Percentiles rank a stretch among this genome's conserved stretches.
Evolutionary conservation across 495 filamentous ascomycete genomes (phyloP).

Genomic region (Baudoinia panamericana): DNA sequence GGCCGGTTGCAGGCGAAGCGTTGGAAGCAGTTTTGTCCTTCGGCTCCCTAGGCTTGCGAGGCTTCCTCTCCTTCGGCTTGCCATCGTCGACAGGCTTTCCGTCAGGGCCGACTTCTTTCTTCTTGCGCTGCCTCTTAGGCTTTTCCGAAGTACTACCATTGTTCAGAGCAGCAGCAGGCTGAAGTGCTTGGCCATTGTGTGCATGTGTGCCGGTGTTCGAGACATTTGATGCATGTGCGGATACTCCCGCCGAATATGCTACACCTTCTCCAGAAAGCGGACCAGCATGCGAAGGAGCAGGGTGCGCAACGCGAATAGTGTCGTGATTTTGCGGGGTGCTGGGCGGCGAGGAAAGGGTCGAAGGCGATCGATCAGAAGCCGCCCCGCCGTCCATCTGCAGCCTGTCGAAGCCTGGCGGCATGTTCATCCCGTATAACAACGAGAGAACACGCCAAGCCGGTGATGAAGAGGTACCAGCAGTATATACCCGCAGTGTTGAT

Average conservation of each 20-base stretch:
- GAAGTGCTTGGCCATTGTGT: too few relatives aligned
- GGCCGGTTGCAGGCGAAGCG: constrained; percentile 36
- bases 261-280: constrained; percentile 12
- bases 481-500: neutral
- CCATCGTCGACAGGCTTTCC: constrained; percentile 28
- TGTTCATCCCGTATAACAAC: neutral
- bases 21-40: constrained; percentile 39
- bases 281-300: neutral
- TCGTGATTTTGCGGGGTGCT: constrained; percentile 15
- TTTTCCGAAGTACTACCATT: constrained; percentile 15
- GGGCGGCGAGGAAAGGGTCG: constrained; percentile 21
- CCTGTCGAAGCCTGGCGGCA: constrained; percentile 4
- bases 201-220: too few relatives aligned
- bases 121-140: constrained; percentile 17
- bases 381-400: constrained; percentile 5
- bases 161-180: constrained; percentile 2
- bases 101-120: constrained; percentile 27
- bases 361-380: constrained; percentile 12
- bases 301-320: constrained; percentile 14
- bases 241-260: constrained; percentile 6
- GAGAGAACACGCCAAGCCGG: constrained; percentile 12
- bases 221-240: constrained; percentile 8
- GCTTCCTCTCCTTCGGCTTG: constrained; percentile 36
- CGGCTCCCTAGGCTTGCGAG: constrained; percentile 41
- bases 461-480: neutral